phyloP scores from a whole-genome alignment of 345 rosid species.

The Moricandia moricandioides region DNA sequence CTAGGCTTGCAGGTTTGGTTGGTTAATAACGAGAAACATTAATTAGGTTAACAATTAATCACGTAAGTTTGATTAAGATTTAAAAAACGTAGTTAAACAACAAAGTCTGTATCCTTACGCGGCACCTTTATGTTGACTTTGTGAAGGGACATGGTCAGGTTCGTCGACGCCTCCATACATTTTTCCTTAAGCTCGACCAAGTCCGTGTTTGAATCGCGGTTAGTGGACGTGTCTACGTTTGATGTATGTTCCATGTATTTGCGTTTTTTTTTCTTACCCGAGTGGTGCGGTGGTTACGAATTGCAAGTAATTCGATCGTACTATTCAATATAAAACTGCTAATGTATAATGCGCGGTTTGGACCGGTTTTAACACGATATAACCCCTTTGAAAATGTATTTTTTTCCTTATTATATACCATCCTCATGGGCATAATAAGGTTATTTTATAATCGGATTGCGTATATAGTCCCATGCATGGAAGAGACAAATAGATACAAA shows the following conservation, averaged over 20 bases:
- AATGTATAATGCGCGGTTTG: slow-evolving; percentile 16
- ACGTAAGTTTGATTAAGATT: neutral
- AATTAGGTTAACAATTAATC: slow-evolving; percentile 17
- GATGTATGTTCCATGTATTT: slow-evolving; percentile 26
- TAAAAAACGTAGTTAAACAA: slow-evolving; percentile 1
- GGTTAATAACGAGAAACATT: slow-evolving; percentile 25
- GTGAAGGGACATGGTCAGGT: slow-evolving; percentile 30
- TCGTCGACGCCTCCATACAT: slow-evolving; percentile 20
- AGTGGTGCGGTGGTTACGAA: slow-evolving; percentile 2
- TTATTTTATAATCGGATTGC: neutral
- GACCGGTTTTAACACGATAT: neutral
- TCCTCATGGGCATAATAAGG: neutral
- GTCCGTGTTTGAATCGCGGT: slow-evolving; percentile 35
- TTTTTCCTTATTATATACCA: neutral
- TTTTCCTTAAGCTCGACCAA: slow-evolving; percentile 19
- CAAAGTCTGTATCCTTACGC: slow-evolving; percentile 22
- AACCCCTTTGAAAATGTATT: neutral
- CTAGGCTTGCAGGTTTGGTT: slow-evolving; percentile 19
- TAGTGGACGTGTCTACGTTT: slow-evolving; percentile 26
- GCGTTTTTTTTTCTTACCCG: slow-evolving; percentile 1
- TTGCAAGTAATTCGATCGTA: slow-evolving; percentile 10
- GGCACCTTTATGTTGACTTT: slow-evolving; percentile 36
- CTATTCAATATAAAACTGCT: slow-evolving; percentile 16
- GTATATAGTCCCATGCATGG: slow-evolving; percentile 18
- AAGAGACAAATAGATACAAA: neutral